phyloP scores from a whole-genome alignment of 1,284 basidiomycete species.

The Marasmius oreades region DNA sequence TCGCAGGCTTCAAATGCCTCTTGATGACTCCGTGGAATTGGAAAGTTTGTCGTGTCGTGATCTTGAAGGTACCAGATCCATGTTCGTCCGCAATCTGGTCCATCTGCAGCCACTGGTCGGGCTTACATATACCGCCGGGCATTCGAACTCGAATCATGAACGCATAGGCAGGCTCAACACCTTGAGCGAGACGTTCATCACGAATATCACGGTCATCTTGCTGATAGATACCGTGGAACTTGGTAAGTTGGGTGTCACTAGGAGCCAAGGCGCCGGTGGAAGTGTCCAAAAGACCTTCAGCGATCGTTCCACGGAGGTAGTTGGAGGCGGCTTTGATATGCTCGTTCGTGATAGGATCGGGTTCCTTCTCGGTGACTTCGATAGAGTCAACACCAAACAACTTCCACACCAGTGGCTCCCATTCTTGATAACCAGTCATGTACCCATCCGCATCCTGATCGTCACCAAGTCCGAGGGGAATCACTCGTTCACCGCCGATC shows the following conservation, averaged over 20 bases:
- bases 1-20: conserved; percentile 91
- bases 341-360: conserved; percentile 98
- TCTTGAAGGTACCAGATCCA: conserved; percentile 93
- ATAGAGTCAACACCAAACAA: conserved; percentile 89
- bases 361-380: conserved; percentile 89
- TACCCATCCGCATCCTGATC: conserved; percentile 97
- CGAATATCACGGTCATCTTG: conserved; percentile 98
- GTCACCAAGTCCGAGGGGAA: conserved; percentile 84
- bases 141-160: conserved; percentile 99
- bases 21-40: conserved; percentile 99
- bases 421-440: conserved; percentile 93
- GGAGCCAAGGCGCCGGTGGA: conserved; percentile 88
- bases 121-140: conserved; percentile 91
- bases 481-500: conserved; percentile 74
- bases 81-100: conserved; percentile 96
- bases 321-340: conserved; percentile 98
- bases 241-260: conserved; percentile 92
- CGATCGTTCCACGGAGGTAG: conserved; percentile 94
- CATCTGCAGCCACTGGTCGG: conserved; percentile 93
- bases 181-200: conserved; percentile 91
- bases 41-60: conserved; percentile 98
- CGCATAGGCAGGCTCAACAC: conserved; percentile 92
- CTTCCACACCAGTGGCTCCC: conserved; percentile 95
- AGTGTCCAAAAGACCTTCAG: conserved; percentile 85
- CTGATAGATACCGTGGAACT: conserved; percentile 98